phyloP scores from a whole-genome alignment of 768 basidiomycete species.

The Cystofilobasidium macerans region DNA sequence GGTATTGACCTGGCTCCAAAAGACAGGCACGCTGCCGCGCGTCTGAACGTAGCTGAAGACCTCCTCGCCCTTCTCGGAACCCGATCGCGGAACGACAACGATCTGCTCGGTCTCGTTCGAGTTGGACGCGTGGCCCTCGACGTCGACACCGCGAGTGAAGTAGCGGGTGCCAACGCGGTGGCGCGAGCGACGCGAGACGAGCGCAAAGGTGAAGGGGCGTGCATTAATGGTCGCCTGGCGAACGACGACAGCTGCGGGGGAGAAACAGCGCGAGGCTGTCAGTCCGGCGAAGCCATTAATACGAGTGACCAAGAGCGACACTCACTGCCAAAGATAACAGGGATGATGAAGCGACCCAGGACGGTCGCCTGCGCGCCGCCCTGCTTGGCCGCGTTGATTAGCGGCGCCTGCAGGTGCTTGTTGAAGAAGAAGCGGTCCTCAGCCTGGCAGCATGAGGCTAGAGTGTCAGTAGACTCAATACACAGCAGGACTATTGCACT shows the following conservation, averaged over 20 bases:
- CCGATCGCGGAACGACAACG: slow-evolving; percentile 47
- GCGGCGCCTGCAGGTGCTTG: slow-evolving; percentile 56
- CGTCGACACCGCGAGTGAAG: slow-evolving; percentile 86
- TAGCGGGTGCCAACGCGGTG: slow-evolving; percentile 94
- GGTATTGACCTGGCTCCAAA: slow-evolving; percentile 94
- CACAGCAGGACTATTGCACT: no score
- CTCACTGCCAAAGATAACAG: slow-evolving; percentile 88
- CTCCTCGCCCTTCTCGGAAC: slow-evolving; percentile 31
- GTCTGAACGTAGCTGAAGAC: slow-evolving; percentile 79
- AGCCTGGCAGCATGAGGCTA: slow-evolving; percentile 44
- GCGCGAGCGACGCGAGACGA: slow-evolving; percentile 87
- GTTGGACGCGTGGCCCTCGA: slow-evolving; percentile 85
- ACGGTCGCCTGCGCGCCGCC: slow-evolving; percentile 46
- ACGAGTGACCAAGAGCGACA: slow-evolving; percentile 34
- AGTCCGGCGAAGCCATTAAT: no score
- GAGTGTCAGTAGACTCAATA: not conserved
- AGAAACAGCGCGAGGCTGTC: not conserved
- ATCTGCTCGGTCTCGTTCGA: slow-evolving; percentile 98
- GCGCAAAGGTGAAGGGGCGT: slow-evolving; percentile 64
- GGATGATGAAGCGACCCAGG: slow-evolving; percentile 58
- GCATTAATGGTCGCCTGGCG: slow-evolving; percentile 65
- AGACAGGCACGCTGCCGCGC: slow-evolving; percentile 83
- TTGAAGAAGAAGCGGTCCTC: slow-evolving; percentile 99
- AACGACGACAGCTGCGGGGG: slow-evolving; percentile 66
- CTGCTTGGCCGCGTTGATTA: slow-evolving; percentile 51